Base-by-base conservation (phyloP, 2,329 filamentous ascomycete genomes). In the Arthrobotrys pseudoclavata region DNA sequence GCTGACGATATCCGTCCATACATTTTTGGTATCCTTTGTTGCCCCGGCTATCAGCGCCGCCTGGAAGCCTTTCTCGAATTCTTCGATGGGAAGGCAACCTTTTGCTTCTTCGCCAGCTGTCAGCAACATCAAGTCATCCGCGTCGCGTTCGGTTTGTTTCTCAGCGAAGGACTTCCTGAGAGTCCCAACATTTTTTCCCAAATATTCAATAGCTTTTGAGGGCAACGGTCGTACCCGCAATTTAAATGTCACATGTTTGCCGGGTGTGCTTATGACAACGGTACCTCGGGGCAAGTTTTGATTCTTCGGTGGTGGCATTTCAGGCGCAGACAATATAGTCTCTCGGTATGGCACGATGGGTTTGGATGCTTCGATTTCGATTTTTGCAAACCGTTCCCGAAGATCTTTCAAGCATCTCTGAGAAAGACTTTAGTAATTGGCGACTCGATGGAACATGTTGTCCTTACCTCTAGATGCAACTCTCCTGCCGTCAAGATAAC, bases 291-390 rank as follows among this genome's bases (percentile, higher is more conserved):
- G 94, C 18, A 97, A 87, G 12, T 96, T 94, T 91, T 84, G 74
- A 22, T 96, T 93, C 75, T 88, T 92, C 0, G 93, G 92, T 0
- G 94, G 90, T 24, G 94, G 91, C 96, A 99, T 99, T 84, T 99
- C 96, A 42, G 94, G 89, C 0, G 91, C 92, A 26, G 89, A 88
- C 47, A 97, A 90, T 74, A 97, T 97, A 0, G 93, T 96, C 85
- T 99, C 96, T 70, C 94, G 88, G 84, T 97, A 99, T 0, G 96
- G 96, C 13, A 99, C 96, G 78, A 99, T 98, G 0, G 96, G 92
- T 50, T 93, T 92, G 70, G 96, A 94, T 29, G 93, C 93, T 82
- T 98, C 95, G 64, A 99, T 94, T 80, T 98, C 95, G 82, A 96
- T 98, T 79, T 90, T 91, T 4, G 96, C 95, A 82, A 97, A 99